Base-by-base conservation (phyloP, 768 basidiomycete genomes). In the Mrakia blollopis region DNA sequence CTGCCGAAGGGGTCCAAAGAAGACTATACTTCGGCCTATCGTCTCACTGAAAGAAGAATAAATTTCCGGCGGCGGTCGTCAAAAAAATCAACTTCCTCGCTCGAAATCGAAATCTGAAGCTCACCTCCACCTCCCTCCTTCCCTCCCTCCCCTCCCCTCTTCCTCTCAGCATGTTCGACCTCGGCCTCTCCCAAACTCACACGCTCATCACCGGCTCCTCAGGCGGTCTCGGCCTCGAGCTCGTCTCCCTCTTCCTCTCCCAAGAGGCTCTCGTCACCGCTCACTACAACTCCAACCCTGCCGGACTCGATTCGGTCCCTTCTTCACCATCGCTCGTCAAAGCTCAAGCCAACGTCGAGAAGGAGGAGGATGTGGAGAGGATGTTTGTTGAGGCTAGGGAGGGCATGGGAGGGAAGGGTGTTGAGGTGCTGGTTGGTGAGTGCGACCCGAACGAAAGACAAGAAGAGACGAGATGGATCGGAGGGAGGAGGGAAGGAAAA, bases 171-270 rank as follows among this genome's bases (percentile, higher is more conserved):
- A 76, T 76, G 75, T 77, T 77, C 52, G 89, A 91, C 81, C 84
- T 91, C 7, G 87, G 85, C 30, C 84, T 91, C 70, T 82, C 87
- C 72, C 85, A 83, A 74, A 87, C 90, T 11, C 90, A 91, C 81
- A 89, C 91, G 54, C 85, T 91, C 25, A 86, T 91, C 39, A 80
- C 81, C 89, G 91, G 91, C 69, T 90, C 91, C 2, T 91, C 89
- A 79, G 91, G 91, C 5, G 91, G 90, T 0, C 92, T 92, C 50
- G 91, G 91, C 13, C 84, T 91, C 0, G 89, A 87, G 79, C 90
- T 89, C 5, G 85, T 86, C 23, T 85, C 85, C 18, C 80, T 87
- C 0, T 92, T 89, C 81, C 85, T 89, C 44, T 85, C 90, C 89
- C 89, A 90, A 79, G 90, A 89, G 13, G 90, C 91, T 0, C 87